phyloP scores from a whole-genome alignment of 257 asterid genomes.

The Solanum sitiens region DNA sequence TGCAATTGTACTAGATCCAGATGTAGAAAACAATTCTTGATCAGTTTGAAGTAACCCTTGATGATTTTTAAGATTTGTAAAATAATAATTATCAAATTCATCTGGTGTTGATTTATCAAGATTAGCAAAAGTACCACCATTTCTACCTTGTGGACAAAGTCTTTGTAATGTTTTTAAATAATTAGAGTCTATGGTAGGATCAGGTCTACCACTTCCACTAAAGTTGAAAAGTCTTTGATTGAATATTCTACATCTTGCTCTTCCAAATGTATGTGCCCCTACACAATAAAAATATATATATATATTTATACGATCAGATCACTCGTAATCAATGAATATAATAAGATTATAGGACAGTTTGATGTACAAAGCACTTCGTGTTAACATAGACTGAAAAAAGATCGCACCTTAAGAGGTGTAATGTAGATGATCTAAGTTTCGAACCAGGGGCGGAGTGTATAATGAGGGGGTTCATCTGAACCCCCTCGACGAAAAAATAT shows the following conservation, averaged over 20 bases:
- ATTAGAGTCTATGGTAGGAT: conserved; percentile 34
- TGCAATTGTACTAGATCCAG: conserved; percentile 21
- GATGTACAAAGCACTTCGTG: background rate
- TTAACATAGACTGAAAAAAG: accelerated
- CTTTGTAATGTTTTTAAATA: conserved; percentile 31
- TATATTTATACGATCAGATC: background rate
- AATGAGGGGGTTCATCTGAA: too few species aligned
- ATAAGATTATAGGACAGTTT: too few species aligned
- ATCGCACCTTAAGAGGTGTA: background rate
- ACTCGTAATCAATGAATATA: background rate
- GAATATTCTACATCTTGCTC: conserved; percentile 47
- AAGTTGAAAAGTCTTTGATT: conserved; percentile 50
- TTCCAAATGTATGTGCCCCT: conserved; percentile 78
- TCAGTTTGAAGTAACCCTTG: conserved; percentile 63
- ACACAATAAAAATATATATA: background rate
- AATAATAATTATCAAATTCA: conserved; percentile 56
- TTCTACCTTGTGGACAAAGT: conserved; percentile 38
- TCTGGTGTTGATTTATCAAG: conserved; percentile 52
- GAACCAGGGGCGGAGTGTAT: too few species aligned
- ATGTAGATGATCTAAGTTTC: background rate
- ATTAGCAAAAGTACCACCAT: conserved; percentile 41
- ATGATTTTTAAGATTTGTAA: conserved; percentile 37
- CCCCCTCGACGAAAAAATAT: too few species aligned
- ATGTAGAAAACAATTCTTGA: conserved; percentile 39
- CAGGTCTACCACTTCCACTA: conserved; percentile 68